Conservation (phyloP, 257 asterid genomes). For the Avicennia marina region DNA sequence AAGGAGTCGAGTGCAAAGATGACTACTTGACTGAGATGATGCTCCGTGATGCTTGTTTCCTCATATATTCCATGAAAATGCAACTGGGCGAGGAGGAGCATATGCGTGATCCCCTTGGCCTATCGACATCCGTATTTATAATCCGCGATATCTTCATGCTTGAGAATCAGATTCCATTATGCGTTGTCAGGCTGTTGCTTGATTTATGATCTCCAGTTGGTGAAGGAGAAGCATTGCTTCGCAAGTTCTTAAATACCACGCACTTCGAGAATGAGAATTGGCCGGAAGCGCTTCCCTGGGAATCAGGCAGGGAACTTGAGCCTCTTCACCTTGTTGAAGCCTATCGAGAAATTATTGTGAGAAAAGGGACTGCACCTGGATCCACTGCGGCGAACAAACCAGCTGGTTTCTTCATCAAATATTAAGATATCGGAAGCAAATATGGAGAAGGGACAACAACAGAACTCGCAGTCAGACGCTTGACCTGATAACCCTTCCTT, state of each 20-base stretch:
- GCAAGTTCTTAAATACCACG: background rate
- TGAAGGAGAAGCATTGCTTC: background rate
- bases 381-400: too few species aligned
- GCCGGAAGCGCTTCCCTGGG: background rate
- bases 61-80: background rate
- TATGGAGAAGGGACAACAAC: background rate
- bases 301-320: background rate
- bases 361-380: background rate
- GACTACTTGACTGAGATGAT: background rate
- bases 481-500: background rate
- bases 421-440: background rate
- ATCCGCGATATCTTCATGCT: conserved; percentile 12
- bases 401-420: too few species aligned
- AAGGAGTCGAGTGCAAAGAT: background rate
- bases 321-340: conserved; percentile 23
- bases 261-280: background rate
- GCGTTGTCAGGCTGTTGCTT: conserved; percentile 1
- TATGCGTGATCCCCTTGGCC: background rate
- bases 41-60: conserved; percentile 13
- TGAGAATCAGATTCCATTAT: conserved; percentile 29
- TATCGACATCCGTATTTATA: rapidly evolving
- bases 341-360: background rate
- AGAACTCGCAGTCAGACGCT: background rate
- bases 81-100: too few species aligned
- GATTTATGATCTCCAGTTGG: background rate